Evolutionary conservation across 1,139 yeast species (phyloP).

Genomic region (Sugiyamaella japonica): DNA sequence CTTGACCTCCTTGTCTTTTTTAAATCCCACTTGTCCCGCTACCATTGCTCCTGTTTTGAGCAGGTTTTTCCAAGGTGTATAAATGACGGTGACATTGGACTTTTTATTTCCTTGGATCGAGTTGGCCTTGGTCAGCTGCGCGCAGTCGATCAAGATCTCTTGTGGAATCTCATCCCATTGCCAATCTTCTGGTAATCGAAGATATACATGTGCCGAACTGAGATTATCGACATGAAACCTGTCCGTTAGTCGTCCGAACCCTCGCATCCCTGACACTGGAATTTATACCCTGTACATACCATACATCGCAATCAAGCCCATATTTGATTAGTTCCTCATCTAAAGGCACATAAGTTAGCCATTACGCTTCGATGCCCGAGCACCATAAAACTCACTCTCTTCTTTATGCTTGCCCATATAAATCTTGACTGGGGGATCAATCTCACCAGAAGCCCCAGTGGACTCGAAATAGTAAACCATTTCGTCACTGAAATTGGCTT

Average conservation of each 20-base stretch:
- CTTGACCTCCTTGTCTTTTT: conserved; percentile 56
- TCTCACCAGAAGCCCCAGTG: conserved; percentile 42
- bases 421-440: conserved; percentile 42
- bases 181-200: conserved; percentile 52
- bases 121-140: conserved; percentile 77
- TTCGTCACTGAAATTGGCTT: not conserved
- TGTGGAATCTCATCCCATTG: conserved; percentile 52
- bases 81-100: conserved; percentile 66
- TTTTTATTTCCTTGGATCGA: conserved; percentile 77
- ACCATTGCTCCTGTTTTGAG: conserved; percentile 74
- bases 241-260: not conserved
- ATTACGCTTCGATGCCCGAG: not conserved
- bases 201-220: conserved; percentile 80
- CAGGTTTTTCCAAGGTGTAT: conserved; percentile 76
- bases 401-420: conserved; percentile 77
- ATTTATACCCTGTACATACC: conserved; percentile 43
- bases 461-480: conserved; percentile 66
- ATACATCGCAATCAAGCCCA: conserved; percentile 67
- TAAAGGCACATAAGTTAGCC: conserved; percentile 12
- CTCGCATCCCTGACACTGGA: not conserved
- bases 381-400: conserved; percentile 48
- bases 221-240: conserved; percentile 75
- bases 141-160: conserved; percentile 57
- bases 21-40: conserved; percentile 79
- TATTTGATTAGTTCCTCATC: conserved; percentile 69